A percentile compares a stretch with the other conserved stretches of the same genome.
phyloP scores from a whole-genome alignment of 148 eudicot species.

The Polygonum aviculare region DNA sequence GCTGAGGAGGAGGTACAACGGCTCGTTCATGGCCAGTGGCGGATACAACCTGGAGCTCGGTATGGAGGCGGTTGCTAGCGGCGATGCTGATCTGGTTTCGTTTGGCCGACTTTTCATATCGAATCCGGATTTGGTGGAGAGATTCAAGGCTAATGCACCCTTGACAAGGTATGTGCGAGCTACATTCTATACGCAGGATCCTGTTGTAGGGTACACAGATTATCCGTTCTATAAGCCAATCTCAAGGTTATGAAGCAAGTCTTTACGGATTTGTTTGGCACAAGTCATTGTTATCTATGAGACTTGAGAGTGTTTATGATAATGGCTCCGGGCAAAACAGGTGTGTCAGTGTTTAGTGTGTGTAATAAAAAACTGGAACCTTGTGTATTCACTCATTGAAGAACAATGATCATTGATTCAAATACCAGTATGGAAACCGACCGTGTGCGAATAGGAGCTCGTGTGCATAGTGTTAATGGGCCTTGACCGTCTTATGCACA shows the following conservation, averaged over 20 bases:
- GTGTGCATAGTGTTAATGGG: no score
- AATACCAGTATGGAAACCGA: not conserved
- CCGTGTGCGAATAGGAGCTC: no score
- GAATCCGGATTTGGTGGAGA: constrained; percentile 68
- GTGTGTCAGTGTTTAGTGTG: not conserved
- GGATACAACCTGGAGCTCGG: constrained; percentile 57
- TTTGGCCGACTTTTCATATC: constrained; percentile 65
- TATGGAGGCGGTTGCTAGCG: constrained; percentile 50
- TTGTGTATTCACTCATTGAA: not conserved
- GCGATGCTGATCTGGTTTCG: constrained; percentile 74
- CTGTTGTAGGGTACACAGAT: constrained; percentile 72
- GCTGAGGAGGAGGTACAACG: constrained; percentile 40
- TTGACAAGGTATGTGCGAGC: constrained; percentile 49
- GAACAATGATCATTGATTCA: not conserved
- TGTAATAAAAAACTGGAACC: not conserved
- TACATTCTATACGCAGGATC: constrained; percentile 71
- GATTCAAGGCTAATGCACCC: constrained; percentile 56
- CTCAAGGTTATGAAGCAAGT: not conserved
- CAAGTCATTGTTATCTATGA: no score
- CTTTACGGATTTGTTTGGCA: not conserved
- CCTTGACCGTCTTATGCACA: no score
- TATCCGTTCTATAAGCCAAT: constrained; percentile 42
- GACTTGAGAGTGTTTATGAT: no score
- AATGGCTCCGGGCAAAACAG: no score
- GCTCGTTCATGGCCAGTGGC: constrained; percentile 66